phyloP scores from a whole-genome alignment of 179 eudicot species.

The Heliamphora pulchella region DNA sequence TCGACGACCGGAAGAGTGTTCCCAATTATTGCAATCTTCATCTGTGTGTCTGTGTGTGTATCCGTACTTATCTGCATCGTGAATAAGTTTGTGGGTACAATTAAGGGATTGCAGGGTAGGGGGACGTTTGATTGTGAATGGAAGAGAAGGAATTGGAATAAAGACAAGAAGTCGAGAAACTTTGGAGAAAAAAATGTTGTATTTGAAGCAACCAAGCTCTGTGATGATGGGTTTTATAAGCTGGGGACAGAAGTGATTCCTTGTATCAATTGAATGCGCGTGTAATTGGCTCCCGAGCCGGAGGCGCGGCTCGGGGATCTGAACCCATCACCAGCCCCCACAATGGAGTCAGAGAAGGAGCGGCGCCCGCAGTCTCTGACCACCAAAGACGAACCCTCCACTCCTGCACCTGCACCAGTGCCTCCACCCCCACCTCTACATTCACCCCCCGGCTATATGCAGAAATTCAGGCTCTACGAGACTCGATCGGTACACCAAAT shows the following conservation, averaged over 20 bases:
- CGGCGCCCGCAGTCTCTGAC: slow-evolving; percentile 26
- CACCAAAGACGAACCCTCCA: slow-evolving; percentile 17
- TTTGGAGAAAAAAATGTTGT: slow-evolving; percentile 45
- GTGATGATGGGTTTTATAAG: slow-evolving; percentile 20
- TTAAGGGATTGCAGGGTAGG: slow-evolving; percentile 6
- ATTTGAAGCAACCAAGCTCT: slow-evolving; percentile 54
- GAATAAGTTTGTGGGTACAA: too few species aligned
- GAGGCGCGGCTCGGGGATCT: slow-evolving; percentile 81
- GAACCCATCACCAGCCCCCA: not conserved
- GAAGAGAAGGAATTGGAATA: slow-evolving; percentile 11
- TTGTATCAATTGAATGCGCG: slow-evolving; percentile 34
- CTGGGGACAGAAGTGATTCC: slow-evolving; percentile 21
- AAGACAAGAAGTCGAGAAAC: not conserved
- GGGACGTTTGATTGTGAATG: slow-evolving; percentile 15
- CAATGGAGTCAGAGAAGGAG: slow-evolving; percentile 37
- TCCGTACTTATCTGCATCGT: not conserved
- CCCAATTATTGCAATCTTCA: not conserved
- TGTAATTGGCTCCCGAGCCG: slow-evolving; percentile 60
- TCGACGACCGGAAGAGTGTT: slow-evolving; percentile 10
- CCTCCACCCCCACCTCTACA: not conserved
- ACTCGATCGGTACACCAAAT: slow-evolving; percentile 60
- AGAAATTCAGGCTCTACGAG: slow-evolving; percentile 80
- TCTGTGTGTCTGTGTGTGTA: not conserved
- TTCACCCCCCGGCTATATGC: slow-evolving; percentile 36
- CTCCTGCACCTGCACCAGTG: slow-evolving; percentile 16